Percentiles rank a stretch among this genome's conserved stretches.
phyloP scores from a whole-genome alignment of 306 rosid genomes.

The Fragaria nilgerrensis region DNA sequence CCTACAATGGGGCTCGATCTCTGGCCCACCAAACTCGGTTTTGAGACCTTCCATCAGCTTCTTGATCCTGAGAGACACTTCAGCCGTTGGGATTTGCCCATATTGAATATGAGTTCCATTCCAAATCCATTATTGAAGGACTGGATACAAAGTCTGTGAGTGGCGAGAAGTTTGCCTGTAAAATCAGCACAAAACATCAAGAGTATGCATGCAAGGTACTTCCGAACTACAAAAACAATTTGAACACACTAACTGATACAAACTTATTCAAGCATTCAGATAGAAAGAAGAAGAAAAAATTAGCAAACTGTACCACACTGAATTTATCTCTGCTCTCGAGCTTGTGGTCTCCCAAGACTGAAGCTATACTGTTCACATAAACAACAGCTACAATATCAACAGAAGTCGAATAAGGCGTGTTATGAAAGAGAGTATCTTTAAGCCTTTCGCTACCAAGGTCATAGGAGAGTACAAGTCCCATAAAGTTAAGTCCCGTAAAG shows the following conservation, averaged over 20 bases:
- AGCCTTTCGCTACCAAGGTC: background rate
- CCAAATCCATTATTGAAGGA: background rate
- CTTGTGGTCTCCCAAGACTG: background rate
- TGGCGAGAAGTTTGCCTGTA: background rate
- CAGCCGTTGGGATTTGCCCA: slow-evolving; percentile 80
- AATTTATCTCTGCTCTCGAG: background rate
- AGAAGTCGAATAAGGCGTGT: background rate
- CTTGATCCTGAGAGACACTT: slow-evolving; percentile 34
- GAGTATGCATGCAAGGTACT: too few relatives aligned
- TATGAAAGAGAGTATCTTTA: background rate
- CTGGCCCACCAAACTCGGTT: slow-evolving; percentile 66
- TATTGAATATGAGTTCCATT: slow-evolving; percentile 53
- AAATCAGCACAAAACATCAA: background rate
- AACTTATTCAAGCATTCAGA: background rate
- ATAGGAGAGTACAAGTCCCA: background rate
- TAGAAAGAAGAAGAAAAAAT: background rate
- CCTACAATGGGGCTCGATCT: slow-evolving; percentile 80
- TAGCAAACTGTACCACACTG: background rate
- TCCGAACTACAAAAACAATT: background rate
- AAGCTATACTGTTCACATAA: background rate
- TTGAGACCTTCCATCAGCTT: slow-evolving; percentile 58
- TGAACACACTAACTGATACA: background rate
- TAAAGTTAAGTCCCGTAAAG: too few relatives aligned
- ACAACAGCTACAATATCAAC: background rate
- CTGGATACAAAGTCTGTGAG: background rate